A percentile compares a stretch with the other conserved stretches of the same genome.
Conservation (phyloP, 2,329 filamentous ascomycete genomes). For the Botrytis fabae region DNA sequence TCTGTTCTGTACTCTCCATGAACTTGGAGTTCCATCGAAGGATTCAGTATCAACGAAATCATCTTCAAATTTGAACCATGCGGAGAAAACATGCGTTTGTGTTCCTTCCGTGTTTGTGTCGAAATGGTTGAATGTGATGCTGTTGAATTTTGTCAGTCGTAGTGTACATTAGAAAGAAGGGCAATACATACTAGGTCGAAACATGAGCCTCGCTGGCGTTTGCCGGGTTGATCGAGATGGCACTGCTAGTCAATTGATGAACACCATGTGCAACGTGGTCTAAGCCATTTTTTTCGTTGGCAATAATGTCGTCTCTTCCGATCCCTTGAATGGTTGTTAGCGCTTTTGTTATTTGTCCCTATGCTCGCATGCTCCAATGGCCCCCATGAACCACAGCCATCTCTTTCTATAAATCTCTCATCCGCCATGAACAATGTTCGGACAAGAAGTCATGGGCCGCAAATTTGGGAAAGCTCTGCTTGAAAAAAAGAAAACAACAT, state of each 20-base stretch:
- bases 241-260: conserved; percentile 15
- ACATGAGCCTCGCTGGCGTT: conserved; percentile 8
- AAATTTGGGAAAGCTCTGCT: not conserved
- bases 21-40: conserved; percentile 3
- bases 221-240: conserved; percentile 6
- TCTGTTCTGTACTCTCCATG: conserved; percentile 18
- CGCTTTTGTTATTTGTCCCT: not conserved
- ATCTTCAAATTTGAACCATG: conserved; percentile 15
- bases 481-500: not conserved
- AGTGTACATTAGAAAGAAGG: not conserved
- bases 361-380: not conserved
- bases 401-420: not conserved
- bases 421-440: not conserved
- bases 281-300: conserved; percentile 6
- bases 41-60: conserved; percentile 12
- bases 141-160: not conserved
- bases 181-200: conserved; percentile 17
- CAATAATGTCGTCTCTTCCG: not conserved
- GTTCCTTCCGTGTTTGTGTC: not conserved
- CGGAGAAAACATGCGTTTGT: not conserved
- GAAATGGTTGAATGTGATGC: conserved; percentile 15
- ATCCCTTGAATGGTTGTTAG: conserved; percentile 1
- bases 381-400: too few relatives aligned
- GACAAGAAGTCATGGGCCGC: accelerated
- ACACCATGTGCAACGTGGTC: not conserved